Evolutionary conservation across 345 rosid genomes (phyloP), one percentile per base, ranked within the genome.

Genomic region (Reutealis trisperma): DNA sequence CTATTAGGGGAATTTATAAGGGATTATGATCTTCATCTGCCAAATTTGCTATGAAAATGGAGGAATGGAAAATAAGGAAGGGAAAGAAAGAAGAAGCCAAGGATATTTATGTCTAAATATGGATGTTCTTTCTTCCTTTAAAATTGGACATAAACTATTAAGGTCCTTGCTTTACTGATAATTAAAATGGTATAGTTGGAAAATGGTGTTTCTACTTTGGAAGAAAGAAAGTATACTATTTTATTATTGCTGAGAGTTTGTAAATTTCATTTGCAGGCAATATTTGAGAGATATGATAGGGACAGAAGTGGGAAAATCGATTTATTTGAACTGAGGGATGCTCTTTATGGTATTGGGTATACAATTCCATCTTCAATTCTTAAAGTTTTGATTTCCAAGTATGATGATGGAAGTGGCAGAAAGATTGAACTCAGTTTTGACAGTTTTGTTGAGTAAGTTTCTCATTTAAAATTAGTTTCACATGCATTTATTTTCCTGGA

Each of bases 291-390:
- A 85, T 89, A 81, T 24, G 94, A 93, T 66, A 84, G 83, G 76
- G 94, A 93, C 71, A 86, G 87, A 80, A 91, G 88, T 42, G 91
- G 91, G 21, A 93, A 78, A 78, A 88, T 91, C 21, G 86, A 89
- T 81, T n/a, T 82, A 47, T 76, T 72, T 71, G 91, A 91, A 78
- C 81, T 89, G 52, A 86, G 87, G 81, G 90, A 91, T 75, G 89
- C 91, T 71, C 83, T 93, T 22, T 88, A 82, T 72, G 83, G 93
- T 24, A 77, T 91, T 15, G 93, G 94, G 21, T 85, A 84, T 73
- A 85, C 85, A 68, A 73, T 88, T 66, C 97, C 95, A 18, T 78
- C 94, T 73, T 84, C 94, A 19, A 89, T 93, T 60, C 90, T 88
- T 63, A 85, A 87, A 62, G 76, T 89, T 75, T 74, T 91, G 64